A percentile compares a stretch with the other conserved stretches of the same genome.
Evolutionary conservation across 2,329 filamentous ascomycete genomes (phyloP).

Genomic region (Cordyceps cateniannulata): DNA sequence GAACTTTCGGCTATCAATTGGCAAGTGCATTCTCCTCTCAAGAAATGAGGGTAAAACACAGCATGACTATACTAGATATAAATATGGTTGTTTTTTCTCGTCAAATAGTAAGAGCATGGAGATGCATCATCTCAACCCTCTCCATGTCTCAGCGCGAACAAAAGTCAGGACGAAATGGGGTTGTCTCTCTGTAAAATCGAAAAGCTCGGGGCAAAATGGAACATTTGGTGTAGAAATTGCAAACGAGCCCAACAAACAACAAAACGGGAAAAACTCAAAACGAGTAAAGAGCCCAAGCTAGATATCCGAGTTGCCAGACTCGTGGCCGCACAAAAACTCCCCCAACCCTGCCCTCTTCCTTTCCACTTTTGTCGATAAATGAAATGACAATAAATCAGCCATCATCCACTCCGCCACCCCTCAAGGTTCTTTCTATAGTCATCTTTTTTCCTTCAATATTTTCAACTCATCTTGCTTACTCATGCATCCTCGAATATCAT

Average conservation of each 20-base stretch:
- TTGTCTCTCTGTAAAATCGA: neutral
- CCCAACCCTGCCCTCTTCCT: conserved; percentile 2
- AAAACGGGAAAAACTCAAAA: neutral
- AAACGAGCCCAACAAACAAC: neutral
- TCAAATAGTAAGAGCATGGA: too few species aligned
- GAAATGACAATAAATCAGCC: neutral
- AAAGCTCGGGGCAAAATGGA: neutral
- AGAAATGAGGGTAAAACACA: neutral
- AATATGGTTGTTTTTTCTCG: neutral
- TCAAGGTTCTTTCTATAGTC: neutral
- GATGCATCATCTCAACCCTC: neutral
- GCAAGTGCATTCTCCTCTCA: neutral
- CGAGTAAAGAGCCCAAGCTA: conserved; percentile 5
- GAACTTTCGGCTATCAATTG: too few species aligned
- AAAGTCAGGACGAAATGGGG: neutral
- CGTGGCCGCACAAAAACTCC: conserved; percentile 10
- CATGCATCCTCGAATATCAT: conserved; percentile 61
- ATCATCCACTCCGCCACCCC: neutral
- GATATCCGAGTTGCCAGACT: neutral
- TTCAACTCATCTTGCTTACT: neutral
- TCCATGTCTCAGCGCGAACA: neutral
- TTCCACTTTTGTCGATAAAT: neutral
- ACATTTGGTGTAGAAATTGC: conserved; percentile 3
- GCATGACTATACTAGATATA: neutral
- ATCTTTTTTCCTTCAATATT: neutral